Percentiles rank a stretch among this genome's conserved stretches.
Evolutionary conservation across 2,329 filamentous ascomycete genomes (phyloP).

Genomic region (Metarhizium guizhouense): DNA sequence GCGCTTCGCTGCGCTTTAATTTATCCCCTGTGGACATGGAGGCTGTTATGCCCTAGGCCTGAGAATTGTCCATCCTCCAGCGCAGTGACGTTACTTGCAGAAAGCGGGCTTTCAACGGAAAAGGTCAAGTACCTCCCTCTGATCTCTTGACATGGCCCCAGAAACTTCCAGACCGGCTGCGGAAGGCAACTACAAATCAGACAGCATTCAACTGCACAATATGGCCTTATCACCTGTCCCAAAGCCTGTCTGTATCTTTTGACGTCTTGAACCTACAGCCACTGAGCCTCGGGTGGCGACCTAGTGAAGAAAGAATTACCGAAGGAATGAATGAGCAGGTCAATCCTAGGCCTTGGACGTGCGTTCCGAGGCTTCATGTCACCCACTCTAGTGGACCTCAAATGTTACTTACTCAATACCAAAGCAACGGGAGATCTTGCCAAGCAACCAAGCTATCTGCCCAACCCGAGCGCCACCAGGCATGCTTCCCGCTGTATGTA

Average conservation of each 20-base stretch:
- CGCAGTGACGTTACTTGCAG: not conserved
- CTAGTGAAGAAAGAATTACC: not conserved
- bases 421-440: not conserved
- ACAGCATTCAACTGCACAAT: not conserved
- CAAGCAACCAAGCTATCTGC: not conserved
- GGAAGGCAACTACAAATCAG: not conserved
- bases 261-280: not conserved
- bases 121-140: not conserved
- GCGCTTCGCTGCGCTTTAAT: not conserved
- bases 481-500: not conserved
- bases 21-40: not conserved
- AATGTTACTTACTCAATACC: not conserved
- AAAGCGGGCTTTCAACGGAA: not conserved
- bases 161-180: not conserved
- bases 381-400: not conserved
- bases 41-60: not conserved
- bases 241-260: not conserved
- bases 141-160: not conserved
- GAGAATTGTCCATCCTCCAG: not conserved
- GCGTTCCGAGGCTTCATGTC: not conserved
- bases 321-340: not conserved
- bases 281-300: not conserved
- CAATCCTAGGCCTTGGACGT: not conserved
- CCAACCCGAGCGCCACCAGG: not conserved
- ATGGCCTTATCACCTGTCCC: too few relatives aligned